A percentile compares a stretch with the other conserved stretches of the same genome.
Evolutionary conservation across 176 grass and related monocot species (phyloP).

Genomic region (Aegilops bicornis): DNA sequence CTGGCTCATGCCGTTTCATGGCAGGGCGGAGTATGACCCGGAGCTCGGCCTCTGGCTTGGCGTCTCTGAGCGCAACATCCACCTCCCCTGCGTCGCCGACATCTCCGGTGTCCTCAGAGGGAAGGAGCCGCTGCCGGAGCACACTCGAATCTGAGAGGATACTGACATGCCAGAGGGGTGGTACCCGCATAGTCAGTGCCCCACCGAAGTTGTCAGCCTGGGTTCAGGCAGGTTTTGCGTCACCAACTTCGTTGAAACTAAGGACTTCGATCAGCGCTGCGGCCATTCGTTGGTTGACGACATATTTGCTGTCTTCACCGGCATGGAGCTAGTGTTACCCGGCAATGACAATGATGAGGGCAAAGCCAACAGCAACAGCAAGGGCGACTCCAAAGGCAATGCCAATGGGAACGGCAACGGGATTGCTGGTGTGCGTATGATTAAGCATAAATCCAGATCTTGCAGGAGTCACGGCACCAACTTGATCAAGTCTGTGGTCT

Average conservation of each 20-base stretch:
- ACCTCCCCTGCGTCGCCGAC: background rate
- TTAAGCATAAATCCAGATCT: background rate
- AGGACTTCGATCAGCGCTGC: no score
- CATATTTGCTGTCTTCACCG: background rate
- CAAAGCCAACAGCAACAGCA: background rate
- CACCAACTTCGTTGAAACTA: background rate
- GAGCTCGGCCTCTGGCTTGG: background rate
- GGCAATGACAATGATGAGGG: background rate
- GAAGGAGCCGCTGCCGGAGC: background rate
- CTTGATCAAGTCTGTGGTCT: background rate
- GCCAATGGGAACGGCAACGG: no score
- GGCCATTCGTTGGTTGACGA: no score
- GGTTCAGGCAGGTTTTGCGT: constrained; percentile 11
- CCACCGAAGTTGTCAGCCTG: background rate
- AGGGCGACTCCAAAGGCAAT: no score
- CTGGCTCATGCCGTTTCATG: background rate
- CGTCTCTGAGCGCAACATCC: background rate
- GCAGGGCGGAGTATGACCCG: background rate
- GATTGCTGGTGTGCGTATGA: background rate
- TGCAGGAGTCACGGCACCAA: background rate
- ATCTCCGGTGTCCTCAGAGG: background rate
- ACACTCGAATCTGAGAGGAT: background rate
- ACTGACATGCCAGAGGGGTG: background rate
- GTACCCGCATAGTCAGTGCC: no score
- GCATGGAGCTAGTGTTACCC: background rate